These are phyloP conservation scores for Madurella fahalii DNA, from an alignment of 2,329 filamentous ascomycete species.

Conservation along the genomic window DNA sequence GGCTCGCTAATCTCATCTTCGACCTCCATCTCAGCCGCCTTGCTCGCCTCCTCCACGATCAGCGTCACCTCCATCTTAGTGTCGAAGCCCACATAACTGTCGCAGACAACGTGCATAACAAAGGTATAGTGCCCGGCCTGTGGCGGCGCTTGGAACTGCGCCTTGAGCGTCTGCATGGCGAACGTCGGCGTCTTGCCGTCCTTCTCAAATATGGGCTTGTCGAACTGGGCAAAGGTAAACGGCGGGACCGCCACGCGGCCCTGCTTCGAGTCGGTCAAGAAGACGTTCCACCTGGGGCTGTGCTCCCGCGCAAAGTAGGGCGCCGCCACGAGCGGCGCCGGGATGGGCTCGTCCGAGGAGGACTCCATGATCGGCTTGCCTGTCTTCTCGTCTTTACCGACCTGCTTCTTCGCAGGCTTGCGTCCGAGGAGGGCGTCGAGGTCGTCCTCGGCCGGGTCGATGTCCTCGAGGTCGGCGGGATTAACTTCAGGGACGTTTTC, in stretches of 20 bases:
- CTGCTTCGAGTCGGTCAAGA: constrained; percentile 89
- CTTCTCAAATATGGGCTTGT: constrained; percentile 78
- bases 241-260: constrained; percentile 95
- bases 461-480: constrained; percentile 77
- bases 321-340: constrained; percentile 82
- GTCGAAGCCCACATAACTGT: constrained; percentile 93
- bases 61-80: constrained; percentile 87
- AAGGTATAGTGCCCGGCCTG: constrained; percentile 92
- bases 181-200: constrained; percentile 78
- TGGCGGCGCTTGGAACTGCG: constrained; percentile 92
- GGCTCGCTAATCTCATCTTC: constrained; percentile 98
- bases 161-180: constrained; percentile 92
- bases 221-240: constrained; percentile 90
- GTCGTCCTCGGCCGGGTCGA: constrained; percentile 90
- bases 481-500: constrained; percentile 69
- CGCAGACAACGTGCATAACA: constrained; percentile 87
- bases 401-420: constrained; percentile 62
- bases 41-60: constrained; percentile 81
- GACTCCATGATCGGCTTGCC: constrained; percentile 48
- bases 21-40: constrained; percentile 72
- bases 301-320: constrained; percentile 88
- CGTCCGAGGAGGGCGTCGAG: constrained; percentile 78
- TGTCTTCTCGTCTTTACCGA: constrained; percentile 54
- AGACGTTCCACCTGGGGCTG: constrained; percentile 88
- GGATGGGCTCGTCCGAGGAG: constrained; percentile 58